Percentiles rank a stretch among this genome's conserved stretches.
Conservation (phyloP, 2,329 filamentous ascomycete species). For the Colletotrichum graminicola region DNA sequence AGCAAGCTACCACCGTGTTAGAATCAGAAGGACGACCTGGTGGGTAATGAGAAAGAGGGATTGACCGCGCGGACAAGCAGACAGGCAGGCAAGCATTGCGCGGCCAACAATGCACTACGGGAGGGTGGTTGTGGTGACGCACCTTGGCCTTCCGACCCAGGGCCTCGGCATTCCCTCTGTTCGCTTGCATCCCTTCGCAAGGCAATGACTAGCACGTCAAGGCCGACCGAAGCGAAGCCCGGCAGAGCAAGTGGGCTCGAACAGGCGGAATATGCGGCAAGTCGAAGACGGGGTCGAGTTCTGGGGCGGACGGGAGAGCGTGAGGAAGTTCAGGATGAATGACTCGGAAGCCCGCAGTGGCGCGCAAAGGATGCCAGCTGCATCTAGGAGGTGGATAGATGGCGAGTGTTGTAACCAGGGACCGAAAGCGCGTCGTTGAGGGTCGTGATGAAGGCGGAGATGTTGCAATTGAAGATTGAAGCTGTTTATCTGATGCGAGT, state of each 20-base stretch:
- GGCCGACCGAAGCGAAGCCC: constrained; percentile 37
- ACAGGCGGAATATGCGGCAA: constrained; percentile 3
- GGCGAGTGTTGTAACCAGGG: background rate
- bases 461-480: constrained; percentile 36
- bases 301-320: background rate
- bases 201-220: constrained; percentile 37
- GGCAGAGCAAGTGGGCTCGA: constrained; percentile 8
- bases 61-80: constrained; percentile 2
- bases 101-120: background rate
- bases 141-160: constrained; percentile 74
- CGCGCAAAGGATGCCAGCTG: constrained; percentile 25
- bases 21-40: background rate
- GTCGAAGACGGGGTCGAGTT: constrained; percentile 8
- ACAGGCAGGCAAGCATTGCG: background rate
- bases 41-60: background rate
- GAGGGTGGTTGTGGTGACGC: constrained; percentile 41
- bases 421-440: background rate
- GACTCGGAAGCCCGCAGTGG: constrained; percentile 23
- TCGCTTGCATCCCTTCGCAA: constrained; percentile 62
- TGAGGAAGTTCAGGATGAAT: constrained; percentile 19
- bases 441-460: background rate
- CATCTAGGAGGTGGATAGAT: constrained; percentile 12
- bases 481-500: constrained; percentile 4
- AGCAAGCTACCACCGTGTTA: constrained; percentile 75
- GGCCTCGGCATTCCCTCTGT: constrained; percentile 68